Conservation (phyloP, 106 monocot genomes). For the Dendrobium catenatum region DNA sequence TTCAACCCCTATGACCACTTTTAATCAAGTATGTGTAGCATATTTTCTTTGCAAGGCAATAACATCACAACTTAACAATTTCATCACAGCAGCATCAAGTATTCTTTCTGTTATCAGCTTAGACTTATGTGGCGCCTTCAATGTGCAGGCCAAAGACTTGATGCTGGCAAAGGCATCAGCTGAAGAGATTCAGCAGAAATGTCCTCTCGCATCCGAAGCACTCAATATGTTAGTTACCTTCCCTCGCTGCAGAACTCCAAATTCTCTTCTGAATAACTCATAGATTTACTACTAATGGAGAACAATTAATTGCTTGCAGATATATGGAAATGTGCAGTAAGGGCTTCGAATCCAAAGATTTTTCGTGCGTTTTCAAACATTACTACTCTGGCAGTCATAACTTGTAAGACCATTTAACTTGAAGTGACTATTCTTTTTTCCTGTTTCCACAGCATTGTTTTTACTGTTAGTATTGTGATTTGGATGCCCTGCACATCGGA, state of each 20-base stretch:
- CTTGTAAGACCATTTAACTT: not conserved
- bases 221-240: conserved; percentile 48
- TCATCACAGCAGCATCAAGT: no score
- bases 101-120: no score
- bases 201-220: conserved; percentile 52
- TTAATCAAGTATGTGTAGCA: no score
- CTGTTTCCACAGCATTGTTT: not conserved
- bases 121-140: not conserved
- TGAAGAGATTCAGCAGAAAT: conserved; percentile 38
- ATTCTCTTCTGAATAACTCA: not conserved
- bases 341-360: conserved; percentile 62
- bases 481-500: not conserved
- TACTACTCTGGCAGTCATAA: conserved; percentile 65
- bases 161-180: conserved; percentile 58
- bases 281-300: not conserved
- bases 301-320: conserved; percentile 27
- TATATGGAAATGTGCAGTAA: conserved; percentile 52
- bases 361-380: conserved; percentile 83
- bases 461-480: not conserved
- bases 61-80: no score
- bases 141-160: conserved; percentile 79
- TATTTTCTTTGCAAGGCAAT: no score
- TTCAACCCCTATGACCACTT: no score
- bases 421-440: not conserved
- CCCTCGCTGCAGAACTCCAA: not conserved